Percentiles rank a stretch among this genome's conserved stretches.
phyloP scores from a whole-genome alignment of 2,329 filamentous ascomycete genomes.

The Trichoderma sp. region DNA sequence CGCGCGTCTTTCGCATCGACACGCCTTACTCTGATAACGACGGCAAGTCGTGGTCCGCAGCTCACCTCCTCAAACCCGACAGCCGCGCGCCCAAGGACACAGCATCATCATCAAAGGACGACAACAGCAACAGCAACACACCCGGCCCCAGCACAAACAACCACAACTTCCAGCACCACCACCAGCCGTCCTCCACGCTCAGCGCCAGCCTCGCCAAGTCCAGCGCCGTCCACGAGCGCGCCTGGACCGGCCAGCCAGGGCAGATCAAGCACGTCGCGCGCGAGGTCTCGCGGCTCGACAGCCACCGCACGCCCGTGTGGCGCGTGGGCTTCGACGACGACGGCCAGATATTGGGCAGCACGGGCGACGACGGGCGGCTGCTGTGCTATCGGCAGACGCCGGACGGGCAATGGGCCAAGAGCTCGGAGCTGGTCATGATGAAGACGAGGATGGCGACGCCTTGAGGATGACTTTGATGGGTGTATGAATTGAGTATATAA shows the following conservation, averaged over 20 bases:
- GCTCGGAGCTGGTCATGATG: conserved; percentile 59
- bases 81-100: conserved; percentile 29
- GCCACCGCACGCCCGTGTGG: conserved; percentile 73
- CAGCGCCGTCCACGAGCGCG: conserved; percentile 47
- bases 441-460: conserved; percentile 55
- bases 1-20: conserved; percentile 83
- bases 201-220: conserved; percentile 56
- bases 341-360: conserved; percentile 73
- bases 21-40: conserved; percentile 54
- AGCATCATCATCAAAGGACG: conserved; percentile 35
- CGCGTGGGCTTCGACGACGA: conserved; percentile 69
- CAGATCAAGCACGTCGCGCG: conserved; percentile 62
- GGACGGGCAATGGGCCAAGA: conserved; percentile 60
- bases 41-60: conserved; percentile 52
- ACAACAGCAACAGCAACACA: conserved; percentile 23
- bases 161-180: conserved; percentile 27
- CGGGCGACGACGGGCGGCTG: conserved; percentile 72
- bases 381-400: conserved; percentile 63
- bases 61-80: conserved; percentile 45
- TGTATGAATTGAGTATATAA: neutral
- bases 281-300: conserved; percentile 66
- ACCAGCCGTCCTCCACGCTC: conserved; percentile 48
- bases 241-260: conserved; percentile 60
- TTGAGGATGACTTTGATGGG: conserved; percentile 27
- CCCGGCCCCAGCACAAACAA: conserved; percentile 25